phyloP scores from a whole-genome alignment of 1,284 basidiomycete species.

The Fistulinella cinereoalba region DNA sequence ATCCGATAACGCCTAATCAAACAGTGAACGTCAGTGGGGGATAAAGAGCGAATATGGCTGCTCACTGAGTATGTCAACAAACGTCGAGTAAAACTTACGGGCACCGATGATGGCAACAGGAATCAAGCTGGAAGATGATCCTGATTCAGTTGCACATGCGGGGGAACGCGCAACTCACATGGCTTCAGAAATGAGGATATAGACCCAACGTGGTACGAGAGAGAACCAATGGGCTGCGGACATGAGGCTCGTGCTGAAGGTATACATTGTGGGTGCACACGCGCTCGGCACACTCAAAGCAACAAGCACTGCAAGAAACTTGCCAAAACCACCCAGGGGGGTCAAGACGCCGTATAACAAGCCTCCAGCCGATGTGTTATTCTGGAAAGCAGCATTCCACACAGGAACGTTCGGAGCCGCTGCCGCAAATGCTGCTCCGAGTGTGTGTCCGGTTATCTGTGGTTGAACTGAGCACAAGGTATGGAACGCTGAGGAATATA shows the following conservation, averaged over 20 bases:
- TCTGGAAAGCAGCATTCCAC: slow-evolving; percentile 56
- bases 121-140: slow-evolving; percentile 42
- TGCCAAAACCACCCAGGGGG: slow-evolving; percentile 55
- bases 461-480: too few species aligned
- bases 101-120: slow-evolving; percentile 60
- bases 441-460: slow-evolving; percentile 55
- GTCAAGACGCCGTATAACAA: slow-evolving; percentile 56
- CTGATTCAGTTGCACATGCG: not conserved
- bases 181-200: slow-evolving; percentile 68
- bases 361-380: slow-evolving; percentile 53
- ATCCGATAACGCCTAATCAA: slow-evolving; percentile 48
- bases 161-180: slow-evolving; percentile 46
- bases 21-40: slow-evolving; percentile 1
- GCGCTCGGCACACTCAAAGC: slow-evolving; percentile 51
- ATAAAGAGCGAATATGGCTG: not conserved
- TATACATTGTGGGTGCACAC: slow-evolving; percentile 75
- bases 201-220: slow-evolving; percentile 68
- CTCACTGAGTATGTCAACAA: slow-evolving; percentile 55
- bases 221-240: slow-evolving; percentile 49
- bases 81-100: slow-evolving; percentile 54
- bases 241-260: slow-evolving; percentile 72
- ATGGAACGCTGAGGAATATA: not conserved
- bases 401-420: slow-evolving; percentile 53
- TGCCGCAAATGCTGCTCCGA: slow-evolving; percentile 64
- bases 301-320: slow-evolving; percentile 46